phyloP scores from a whole-genome alignment of 495 filamentous ascomycete genomes.

The Cryomyces minteri region DNA sequence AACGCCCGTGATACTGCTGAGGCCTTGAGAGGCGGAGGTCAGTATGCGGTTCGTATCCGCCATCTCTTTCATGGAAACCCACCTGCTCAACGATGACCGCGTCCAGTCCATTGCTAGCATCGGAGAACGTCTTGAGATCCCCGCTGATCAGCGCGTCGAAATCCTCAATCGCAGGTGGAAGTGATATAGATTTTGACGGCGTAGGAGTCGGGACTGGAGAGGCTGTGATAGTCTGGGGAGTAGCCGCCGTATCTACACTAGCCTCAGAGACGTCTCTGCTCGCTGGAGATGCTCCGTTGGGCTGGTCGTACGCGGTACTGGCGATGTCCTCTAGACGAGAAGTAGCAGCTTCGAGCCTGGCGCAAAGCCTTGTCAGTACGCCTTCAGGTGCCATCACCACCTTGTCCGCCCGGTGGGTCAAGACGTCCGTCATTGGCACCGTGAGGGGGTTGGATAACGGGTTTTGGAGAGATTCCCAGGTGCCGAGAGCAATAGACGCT shows the following conservation, averaged over 20 bases:
- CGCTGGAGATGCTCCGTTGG: slow-evolving; percentile 5
- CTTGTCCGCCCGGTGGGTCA: neutral
- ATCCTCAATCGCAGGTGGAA: slow-evolving; percentile 44
- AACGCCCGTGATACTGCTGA: slow-evolving; percentile 47
- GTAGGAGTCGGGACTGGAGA: slow-evolving; percentile 1
- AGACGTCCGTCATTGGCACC: neutral
- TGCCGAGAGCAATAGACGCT: neutral
- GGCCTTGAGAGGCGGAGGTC: slow-evolving; percentile 22
- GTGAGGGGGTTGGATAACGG: no score
- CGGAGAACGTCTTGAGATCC: slow-evolving; percentile 60
- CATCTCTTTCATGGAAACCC: slow-evolving; percentile 1
- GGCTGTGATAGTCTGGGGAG: neutral
- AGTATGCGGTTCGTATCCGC: no score
- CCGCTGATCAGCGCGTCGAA: slow-evolving; percentile 65
- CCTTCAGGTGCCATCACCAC: slow-evolving; percentile 1
- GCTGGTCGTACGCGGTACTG: slow-evolving; percentile 2
- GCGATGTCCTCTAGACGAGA: slow-evolving; percentile 93
- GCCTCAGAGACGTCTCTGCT: slow-evolving; percentile 14
- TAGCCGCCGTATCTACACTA: slow-evolving; percentile 16
- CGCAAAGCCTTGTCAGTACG: slow-evolving; percentile 25
- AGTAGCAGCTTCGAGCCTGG: slow-evolving; percentile 94
- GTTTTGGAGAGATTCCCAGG: neutral
- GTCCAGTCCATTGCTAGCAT: slow-evolving; percentile 58
- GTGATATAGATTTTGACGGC: neutral
- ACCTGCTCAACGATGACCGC: slow-evolving; percentile 69